Percentiles rank a stretch among this genome's conserved stretches.
phyloP scores from a whole-genome alignment of 768 basidiomycete genomes.

The Mycena filopes region DNA sequence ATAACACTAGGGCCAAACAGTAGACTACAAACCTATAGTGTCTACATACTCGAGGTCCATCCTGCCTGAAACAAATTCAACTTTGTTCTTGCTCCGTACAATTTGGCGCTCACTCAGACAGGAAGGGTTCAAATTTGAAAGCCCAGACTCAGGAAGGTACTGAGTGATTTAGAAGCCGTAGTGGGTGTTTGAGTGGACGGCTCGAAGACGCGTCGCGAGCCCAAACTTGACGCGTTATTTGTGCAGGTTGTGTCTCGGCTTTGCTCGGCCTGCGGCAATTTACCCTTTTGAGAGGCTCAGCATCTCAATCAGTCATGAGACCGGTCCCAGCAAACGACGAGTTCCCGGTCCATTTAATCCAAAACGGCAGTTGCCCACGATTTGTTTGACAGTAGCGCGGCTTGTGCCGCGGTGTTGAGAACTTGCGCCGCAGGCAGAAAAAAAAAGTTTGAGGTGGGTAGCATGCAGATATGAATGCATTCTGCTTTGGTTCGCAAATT shows the following conservation, averaged over 20 bases:
- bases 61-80: too few species aligned
- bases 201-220: too few species aligned
- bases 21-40: too few species aligned
- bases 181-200: too few species aligned
- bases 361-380: slow-evolving; percentile 18
- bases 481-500: background rate
- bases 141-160: too few species aligned
- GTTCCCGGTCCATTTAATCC: slow-evolving; percentile 13
- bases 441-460: background rate
- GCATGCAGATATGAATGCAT: background rate
- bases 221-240: slow-evolving; percentile 11
- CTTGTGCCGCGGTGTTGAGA: background rate
- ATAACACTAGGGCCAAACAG: too few species aligned
- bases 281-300: slow-evolving; percentile 6
- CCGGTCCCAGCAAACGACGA: slow-evolving; percentile 5
- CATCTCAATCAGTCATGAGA: slow-evolving; percentile 12
- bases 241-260: slow-evolving; percentile 2
- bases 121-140: too few species aligned
- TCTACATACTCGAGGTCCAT: too few species aligned
- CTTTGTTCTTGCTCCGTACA: too few species aligned
- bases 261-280: slow-evolving; percentile 2
- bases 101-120: too few species aligned
- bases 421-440: slow-evolving; percentile 1
- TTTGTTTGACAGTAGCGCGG: slow-evolving; percentile 7
- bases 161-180: background rate